Evolutionary conservation across 108 stramenopile genomes (phyloP).

Genomic region (Fistulifera pelliculosa): DNA sequence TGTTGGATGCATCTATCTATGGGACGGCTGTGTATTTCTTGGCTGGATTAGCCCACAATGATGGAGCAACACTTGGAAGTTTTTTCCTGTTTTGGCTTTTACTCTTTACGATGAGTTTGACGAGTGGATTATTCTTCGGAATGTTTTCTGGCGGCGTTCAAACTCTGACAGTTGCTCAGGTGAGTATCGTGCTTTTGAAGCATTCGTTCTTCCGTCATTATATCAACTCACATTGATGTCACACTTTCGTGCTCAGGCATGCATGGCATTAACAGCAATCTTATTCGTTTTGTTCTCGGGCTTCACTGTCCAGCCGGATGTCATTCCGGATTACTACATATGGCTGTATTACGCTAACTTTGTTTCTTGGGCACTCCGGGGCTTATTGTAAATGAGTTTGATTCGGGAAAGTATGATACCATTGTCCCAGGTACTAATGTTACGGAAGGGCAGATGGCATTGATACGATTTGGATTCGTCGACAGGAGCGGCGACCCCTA

Average conservation of each 20-base stretch:
- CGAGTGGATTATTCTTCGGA: slow-evolving; percentile 37
- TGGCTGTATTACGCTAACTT: slow-evolving; percentile 62
- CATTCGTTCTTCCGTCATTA: no score
- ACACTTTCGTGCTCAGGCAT: slow-evolving; percentile 25
- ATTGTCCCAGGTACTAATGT: slow-evolving; percentile 12
- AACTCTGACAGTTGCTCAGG: slow-evolving; percentile 1
- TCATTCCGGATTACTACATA: slow-evolving; percentile 38
- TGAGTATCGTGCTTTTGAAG: no score
- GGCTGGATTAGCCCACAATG: slow-evolving; percentile 32
- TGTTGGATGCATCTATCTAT: slow-evolving; percentile 44
- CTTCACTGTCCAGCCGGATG: slow-evolving; percentile 54
- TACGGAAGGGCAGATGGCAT: slow-evolving; percentile 39
- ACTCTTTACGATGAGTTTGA: slow-evolving; percentile 26
- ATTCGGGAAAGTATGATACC: slow-evolving; percentile 37
- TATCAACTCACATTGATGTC: background rate
- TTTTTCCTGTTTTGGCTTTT: slow-evolving; percentile 54
- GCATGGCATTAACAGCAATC: slow-evolving; percentile 39
- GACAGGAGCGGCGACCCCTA: slow-evolving; percentile 18
- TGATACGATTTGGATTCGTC: slow-evolving; percentile 30
- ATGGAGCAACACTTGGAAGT: slow-evolving; percentile 30
- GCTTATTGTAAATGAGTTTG: slow-evolving; percentile 49
- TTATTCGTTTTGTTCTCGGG: slow-evolving; percentile 48
- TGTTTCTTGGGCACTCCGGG: slow-evolving; percentile 49
- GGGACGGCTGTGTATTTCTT: slow-evolving; percentile 53
- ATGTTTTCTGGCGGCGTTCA: slow-evolving; percentile 37